These are phyloP conservation scores for Solanum chiquidenum DNA, from an alignment of 257 asterid genomes.

Conservation along the genomic window DNA sequence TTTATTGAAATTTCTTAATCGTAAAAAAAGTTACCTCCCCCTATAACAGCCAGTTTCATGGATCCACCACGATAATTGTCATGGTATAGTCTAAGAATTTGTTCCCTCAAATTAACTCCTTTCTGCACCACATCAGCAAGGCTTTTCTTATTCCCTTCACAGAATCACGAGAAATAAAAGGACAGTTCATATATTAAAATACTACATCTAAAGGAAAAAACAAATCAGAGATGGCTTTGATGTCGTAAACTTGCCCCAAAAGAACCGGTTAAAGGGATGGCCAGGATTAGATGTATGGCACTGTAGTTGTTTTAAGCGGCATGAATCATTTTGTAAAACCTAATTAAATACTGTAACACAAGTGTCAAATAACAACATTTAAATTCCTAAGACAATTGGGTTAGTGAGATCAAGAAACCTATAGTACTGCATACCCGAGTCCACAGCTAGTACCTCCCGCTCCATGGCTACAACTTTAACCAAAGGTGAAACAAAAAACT, in stretches of 20 bases:
- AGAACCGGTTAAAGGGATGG: conserved; percentile 84
- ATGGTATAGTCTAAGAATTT: conserved; percentile 54
- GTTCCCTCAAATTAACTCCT: conserved; percentile 80
- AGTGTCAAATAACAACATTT: background rate
- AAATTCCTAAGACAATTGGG: background rate
- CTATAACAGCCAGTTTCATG: conserved; percentile 89
- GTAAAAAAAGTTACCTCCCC: conserved; percentile 57
- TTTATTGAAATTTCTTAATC: background rate
- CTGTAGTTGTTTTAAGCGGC: conserved; percentile 81
- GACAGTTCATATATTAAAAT: background rate
- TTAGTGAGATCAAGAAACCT: background rate
- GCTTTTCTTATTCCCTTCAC: conserved; percentile 90
- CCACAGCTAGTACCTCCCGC: conserved; percentile 89
- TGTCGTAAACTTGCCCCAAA: conserved; percentile 55
- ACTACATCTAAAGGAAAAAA: conserved; percentile 1
- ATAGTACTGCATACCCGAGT: conserved; percentile 51
- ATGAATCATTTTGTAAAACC: conserved; percentile 76
- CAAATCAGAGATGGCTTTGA: background rate
- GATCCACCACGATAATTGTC: conserved; percentile 71
- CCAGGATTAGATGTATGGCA: conserved; percentile 70
- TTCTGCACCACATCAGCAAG: conserved; percentile 80
- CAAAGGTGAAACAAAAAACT: conserved; percentile 78
- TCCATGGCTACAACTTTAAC: conserved; percentile 98
- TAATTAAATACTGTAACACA: conserved; percentile 72
- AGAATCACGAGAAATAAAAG: conserved; percentile 1